Conservation (phyloP, 108 stramenopile species). For the Nannochloropsis salina region DNA sequence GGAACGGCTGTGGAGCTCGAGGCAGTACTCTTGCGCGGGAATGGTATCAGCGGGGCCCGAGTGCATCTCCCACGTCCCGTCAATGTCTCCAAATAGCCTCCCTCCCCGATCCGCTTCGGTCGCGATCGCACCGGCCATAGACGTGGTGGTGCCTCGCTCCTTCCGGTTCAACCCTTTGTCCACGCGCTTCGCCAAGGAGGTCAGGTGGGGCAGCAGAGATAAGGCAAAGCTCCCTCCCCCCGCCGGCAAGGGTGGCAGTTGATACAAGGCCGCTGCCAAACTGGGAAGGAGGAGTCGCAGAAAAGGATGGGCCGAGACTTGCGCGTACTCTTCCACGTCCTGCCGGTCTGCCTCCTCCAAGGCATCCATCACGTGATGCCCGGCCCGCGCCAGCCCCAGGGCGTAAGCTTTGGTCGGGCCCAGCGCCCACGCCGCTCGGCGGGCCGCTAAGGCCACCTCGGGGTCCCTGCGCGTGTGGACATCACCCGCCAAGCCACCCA, state of each 20-base stretch:
- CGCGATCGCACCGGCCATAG: background rate
- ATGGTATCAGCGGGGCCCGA: slow-evolving; percentile 20
- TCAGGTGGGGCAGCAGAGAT: background rate
- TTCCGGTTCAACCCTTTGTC: background rate
- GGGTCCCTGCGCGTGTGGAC: background rate
- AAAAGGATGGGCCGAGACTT: background rate
- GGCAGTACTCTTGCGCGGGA: slow-evolving; percentile 20
- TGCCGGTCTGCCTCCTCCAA: background rate
- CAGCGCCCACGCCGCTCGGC: background rate
- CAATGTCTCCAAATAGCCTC: background rate
- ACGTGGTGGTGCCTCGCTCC: background rate
- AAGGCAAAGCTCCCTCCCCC: background rate
- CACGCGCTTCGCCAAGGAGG: background rate
- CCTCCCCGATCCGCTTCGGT: background rate
- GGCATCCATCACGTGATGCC: background rate
- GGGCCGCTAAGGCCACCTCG: background rate
- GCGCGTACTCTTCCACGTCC: background rate
- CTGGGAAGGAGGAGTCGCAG: background rate
- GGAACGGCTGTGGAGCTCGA: background rate
- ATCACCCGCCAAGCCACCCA: background rate
- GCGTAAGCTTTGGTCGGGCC: background rate
- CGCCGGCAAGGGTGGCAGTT: background rate
- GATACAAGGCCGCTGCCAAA: background rate
- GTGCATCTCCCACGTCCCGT: slow-evolving; percentile 24
- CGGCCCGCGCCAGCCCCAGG: background rate